Evolutionary conservation across 2,329 filamentous ascomycete species (phyloP), one percentile per base, ranked within the genome.

Genomic region (Calonectria leucothoes): DNA sequence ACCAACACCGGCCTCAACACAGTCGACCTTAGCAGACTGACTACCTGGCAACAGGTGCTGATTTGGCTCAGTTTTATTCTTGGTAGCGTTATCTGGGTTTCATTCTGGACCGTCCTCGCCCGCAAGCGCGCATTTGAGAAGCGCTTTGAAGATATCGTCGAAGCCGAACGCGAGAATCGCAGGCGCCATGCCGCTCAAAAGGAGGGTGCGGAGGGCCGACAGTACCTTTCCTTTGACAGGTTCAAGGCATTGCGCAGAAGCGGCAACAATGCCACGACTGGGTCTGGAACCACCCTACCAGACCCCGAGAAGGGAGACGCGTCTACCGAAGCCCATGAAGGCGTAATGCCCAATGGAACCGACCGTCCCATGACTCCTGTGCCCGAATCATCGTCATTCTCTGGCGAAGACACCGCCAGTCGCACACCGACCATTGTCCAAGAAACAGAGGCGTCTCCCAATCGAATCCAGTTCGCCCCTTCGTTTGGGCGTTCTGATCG

Each of bases 1-100:
- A 93, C 92, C 8, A 87, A 91, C 67, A 90, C 92, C 8, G 93
- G 93, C 0, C 85, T 94, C 70, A 94, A 94, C 78, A 93, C 92
- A 1, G 89, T 92, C 76, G 91, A 93, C 79, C 83, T 94, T 29
- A 92, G 89, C 69, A 85, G 87, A 33, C 80, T 94, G 78, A 94
- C 91, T 48, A 92, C 90, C 0, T 93, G 92, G 80, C 93, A 95
- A 82, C 93, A 95, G 81, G 84, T 90, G 33, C 83, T 93, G 48
- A 85, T 95, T 12, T 93, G 92, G 77, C 72, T 92, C 4, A 85
- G 94, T 51, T 92, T 94, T 74, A 85, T 94, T 57, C 81, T 93
- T 8, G 93, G 93, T 1, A 92, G 91, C 69, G 87, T 90, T 15
- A 90, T 94, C n/a, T 91, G 92, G 80, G 91, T 94, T 2, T 93